These are phyloP conservation scores for Aspergillus aculeatinus DNA, from an alignment of 2,329 filamentous ascomycete genomes.

Conservation along the genomic window DNA sequence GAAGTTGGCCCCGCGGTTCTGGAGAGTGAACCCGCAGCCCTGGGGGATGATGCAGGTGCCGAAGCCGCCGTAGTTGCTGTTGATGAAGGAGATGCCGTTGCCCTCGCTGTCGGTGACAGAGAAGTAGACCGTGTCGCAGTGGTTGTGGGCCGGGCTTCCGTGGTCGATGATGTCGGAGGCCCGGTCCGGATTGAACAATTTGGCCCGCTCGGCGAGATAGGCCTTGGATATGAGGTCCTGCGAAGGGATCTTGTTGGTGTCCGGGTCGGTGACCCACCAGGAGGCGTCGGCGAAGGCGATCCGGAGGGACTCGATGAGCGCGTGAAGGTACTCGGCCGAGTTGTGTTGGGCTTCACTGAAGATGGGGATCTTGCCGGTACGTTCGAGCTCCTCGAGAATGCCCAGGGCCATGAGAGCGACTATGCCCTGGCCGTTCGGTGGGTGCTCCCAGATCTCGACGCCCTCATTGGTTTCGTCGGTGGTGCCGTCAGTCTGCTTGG, in stretches of 20 bases:
- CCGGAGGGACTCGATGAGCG: slow-evolving; percentile 80
- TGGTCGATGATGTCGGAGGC: slow-evolving; percentile 59
- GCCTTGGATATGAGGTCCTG: slow-evolving; percentile 66
- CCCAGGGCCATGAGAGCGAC: slow-evolving; percentile 92
- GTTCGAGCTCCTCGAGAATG: slow-evolving; percentile 83
- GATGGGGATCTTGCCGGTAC: slow-evolving; percentile 67
- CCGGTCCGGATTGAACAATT: slow-evolving; percentile 59
- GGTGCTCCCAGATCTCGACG: slow-evolving; percentile 92
- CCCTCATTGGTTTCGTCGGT: slow-evolving; percentile 44
- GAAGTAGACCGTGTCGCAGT: slow-evolving; percentile 94
- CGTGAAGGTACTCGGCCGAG: slow-evolving; percentile 76
- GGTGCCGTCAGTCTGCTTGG: slow-evolving; percentile 47
- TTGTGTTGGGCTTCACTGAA: slow-evolving; percentile 77
- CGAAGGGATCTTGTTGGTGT: slow-evolving; percentile 67
- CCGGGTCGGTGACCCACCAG: slow-evolving; percentile 89
- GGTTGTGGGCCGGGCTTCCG: slow-evolving; percentile 80
- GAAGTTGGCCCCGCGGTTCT: slow-evolving; percentile 91
- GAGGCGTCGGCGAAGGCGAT: slow-evolving; percentile 86
- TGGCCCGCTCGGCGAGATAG: slow-evolving; percentile 71
- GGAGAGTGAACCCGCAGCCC: slow-evolving; percentile 87
- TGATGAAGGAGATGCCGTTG: slow-evolving; percentile 95
- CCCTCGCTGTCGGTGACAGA: slow-evolving; percentile 76
- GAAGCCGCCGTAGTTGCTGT: slow-evolving; percentile 85
- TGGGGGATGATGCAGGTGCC: slow-evolving; percentile 82
- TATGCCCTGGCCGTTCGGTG: slow-evolving; percentile 93